These are phyloP conservation scores for Curvularia hawaiiensis DNA, from an alignment of 2,329 filamentous ascomycete genomes.

Conservation along the genomic window DNA sequence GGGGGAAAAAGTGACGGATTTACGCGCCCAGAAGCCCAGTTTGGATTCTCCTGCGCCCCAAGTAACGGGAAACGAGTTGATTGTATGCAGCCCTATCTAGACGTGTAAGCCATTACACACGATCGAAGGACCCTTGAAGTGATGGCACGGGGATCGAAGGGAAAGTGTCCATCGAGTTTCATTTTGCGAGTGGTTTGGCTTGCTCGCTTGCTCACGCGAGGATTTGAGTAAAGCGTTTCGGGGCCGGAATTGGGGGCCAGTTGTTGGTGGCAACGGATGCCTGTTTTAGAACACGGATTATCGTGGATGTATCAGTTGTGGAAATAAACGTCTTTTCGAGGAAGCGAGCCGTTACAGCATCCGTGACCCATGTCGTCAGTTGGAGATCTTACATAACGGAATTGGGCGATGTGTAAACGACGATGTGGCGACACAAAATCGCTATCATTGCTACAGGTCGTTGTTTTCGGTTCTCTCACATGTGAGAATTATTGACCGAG, in stretches of 20 bases:
- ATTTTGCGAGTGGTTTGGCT: not conserved
- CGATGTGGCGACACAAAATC: no score
- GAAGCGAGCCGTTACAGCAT: not conserved
- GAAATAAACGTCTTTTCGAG: not conserved
- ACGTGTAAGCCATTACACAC: not conserved
- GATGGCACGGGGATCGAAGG: not conserved
- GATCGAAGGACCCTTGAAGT: not conserved
- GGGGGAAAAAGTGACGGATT: not conserved
- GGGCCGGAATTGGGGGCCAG: not conserved
- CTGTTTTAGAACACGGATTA: not conserved
- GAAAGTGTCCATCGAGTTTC: not conserved
- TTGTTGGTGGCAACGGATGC: not conserved
- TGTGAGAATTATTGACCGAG: no score
- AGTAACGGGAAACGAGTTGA: not conserved
- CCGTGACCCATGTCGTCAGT: no score
- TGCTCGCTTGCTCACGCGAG: not conserved
- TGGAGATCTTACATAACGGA: no score
- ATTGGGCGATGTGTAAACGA: no score
- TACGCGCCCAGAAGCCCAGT: not conserved
- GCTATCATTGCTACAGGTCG: no score
- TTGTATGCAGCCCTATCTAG: slow-evolving; percentile 9
- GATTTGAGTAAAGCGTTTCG: not conserved
- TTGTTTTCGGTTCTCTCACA: no score
- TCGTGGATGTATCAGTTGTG: not conserved
- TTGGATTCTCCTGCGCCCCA: not conserved